Evolutionary conservation across 768 basidiomycete species (phyloP).

Genomic region (Auricularia cornea): DNA sequence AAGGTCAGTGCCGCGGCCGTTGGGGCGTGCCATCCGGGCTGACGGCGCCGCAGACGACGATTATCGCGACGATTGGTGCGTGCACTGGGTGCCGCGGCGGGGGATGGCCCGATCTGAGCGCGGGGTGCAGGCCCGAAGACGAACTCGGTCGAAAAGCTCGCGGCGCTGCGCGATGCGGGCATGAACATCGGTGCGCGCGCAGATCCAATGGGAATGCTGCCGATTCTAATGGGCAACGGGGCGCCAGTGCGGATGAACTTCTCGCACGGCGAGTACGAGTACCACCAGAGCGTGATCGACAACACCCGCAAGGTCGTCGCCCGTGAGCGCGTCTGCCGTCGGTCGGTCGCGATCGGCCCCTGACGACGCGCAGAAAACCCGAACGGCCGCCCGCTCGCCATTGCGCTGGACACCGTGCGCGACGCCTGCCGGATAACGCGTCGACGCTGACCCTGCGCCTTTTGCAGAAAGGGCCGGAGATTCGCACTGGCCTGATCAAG

Average conservation of each 20-base stretch:
- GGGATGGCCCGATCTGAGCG: not conserved
- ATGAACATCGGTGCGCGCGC: constrained; percentile 85
- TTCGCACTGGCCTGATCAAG: constrained; percentile 91
- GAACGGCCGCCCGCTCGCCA: constrained; percentile 85
- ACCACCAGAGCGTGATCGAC: constrained; percentile 98
- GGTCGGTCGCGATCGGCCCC: not conserved
- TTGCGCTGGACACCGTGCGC: constrained; percentile 92
- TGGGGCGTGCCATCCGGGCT: constrained; percentile 4
- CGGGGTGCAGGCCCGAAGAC: constrained; percentile 72
- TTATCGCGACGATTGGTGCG: constrained; percentile 96
- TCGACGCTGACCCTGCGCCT: constrained; percentile 7
- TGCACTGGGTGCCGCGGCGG: constrained; percentile 7
- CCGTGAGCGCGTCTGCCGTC: constrained; percentile 35
- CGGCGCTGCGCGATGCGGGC: constrained; percentile 78
- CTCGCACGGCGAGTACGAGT: constrained; percentile 97
- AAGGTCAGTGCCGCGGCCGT: constrained; percentile 51
- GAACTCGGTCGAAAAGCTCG: constrained; percentile 83
- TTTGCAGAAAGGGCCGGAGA: constrained; percentile 99
- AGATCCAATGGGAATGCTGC: not conserved
- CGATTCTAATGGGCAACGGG: not conserved
- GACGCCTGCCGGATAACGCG: not conserved
- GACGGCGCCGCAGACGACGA: constrained; percentile 62
- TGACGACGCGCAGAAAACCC: constrained; percentile 42
- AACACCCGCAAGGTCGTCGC: constrained; percentile 85
- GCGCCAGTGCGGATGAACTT: constrained; percentile 97